Percentiles rank a stretch among this genome's conserved stretches.
phyloP scores from a whole-genome alignment of 78 protist species.

The Chrysochromulina parva region DNA sequence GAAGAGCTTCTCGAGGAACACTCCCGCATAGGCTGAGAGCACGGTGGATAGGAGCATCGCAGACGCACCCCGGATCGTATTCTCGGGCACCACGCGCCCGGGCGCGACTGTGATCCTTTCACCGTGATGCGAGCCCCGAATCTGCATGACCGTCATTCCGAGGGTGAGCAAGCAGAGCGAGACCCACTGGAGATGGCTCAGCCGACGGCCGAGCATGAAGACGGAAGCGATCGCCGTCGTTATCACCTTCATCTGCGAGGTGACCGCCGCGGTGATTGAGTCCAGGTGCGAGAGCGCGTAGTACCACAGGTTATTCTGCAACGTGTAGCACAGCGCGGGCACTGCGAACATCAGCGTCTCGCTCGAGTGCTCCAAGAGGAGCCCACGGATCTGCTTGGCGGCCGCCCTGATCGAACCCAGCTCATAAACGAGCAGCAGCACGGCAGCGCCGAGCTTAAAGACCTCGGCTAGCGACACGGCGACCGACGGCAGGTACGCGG shows the following conservation, averaged over 20 bases:
- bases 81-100: too few relatives aligned
- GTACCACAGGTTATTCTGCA: conserved; percentile 13
- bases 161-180: background rate
- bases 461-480: background rate
- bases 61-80: too few relatives aligned
- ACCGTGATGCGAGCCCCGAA: too few relatives aligned
- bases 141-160: background rate
- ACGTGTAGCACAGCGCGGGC: conserved; percentile 19
- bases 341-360: background rate
- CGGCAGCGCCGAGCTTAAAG: background rate
- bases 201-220: background rate
- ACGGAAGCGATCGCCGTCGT: background rate
- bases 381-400: background rate
- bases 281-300: conserved; percentile 17
- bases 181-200: background rate
- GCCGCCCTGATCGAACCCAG: background rate
- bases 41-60: too few relatives aligned
- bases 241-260: conserved; percentile 10
- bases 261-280: background rate
- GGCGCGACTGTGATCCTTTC: too few relatives aligned
- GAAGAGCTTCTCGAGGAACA: conserved; percentile 1
- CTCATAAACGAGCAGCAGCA: background rate
- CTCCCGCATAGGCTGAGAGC: conserved; percentile 5
- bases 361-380: background rate
- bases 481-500: background rate